phyloP scores from a whole-genome alignment of 371 early-diverging fungal species.

The Mucor velutinosus region DNA sequence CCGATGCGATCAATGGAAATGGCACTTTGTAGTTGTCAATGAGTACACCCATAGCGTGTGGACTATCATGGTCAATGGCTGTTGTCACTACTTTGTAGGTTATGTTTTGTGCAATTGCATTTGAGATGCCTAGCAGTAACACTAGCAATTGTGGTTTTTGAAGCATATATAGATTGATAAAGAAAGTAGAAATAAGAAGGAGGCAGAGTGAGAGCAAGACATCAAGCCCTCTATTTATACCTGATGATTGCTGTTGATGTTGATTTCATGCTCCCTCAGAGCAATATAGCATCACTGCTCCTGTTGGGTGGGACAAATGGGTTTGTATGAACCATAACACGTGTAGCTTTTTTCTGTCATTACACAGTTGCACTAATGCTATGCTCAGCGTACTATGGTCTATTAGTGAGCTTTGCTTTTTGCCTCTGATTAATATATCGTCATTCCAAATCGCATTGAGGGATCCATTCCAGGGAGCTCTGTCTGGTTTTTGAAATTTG shows the following conservation, averaged over 20 bases:
- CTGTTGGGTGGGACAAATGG: not conserved
- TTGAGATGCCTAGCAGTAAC: not conserved
- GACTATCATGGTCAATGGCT: not conserved
- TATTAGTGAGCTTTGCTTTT: not conserved
- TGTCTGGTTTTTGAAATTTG: not conserved
- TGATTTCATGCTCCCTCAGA: not conserved
- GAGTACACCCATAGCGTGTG: not conserved
- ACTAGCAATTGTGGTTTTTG: not conserved
- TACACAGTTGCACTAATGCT: not conserved
- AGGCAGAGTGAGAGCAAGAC: not conserved
- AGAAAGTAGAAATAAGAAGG: not conserved
- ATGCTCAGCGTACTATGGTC: not conserved
- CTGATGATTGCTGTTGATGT: not conserved
- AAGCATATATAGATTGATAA: not conserved
- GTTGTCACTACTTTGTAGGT: not conserved
- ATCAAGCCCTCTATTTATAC: not conserved
- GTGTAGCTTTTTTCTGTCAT: conserved; percentile 3
- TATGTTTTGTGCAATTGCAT: conserved; percentile 2
- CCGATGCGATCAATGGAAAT: not conserved
- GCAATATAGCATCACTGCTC: not conserved
- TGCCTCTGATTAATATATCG: not conserved
- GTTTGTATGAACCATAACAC: not conserved
- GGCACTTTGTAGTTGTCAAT: not conserved
- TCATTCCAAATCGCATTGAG: not conserved
- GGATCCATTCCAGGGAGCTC: not conserved